Evolutionary conservation across 768 basidiomycete genomes (phyloP).

Genomic region (Podaxis pistillaris): DNA sequence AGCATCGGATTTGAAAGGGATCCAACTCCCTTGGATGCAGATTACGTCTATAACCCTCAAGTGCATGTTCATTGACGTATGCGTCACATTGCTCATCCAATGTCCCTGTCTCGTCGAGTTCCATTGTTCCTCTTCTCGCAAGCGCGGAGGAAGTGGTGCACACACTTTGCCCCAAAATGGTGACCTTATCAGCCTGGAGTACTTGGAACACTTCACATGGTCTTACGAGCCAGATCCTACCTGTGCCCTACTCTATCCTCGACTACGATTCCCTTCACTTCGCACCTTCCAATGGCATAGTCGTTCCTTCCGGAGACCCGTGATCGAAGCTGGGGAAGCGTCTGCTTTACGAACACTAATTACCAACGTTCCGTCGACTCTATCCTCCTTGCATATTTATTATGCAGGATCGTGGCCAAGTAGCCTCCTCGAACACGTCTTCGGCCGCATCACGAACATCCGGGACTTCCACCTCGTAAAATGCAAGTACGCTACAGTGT

Average conservation of each 20-base stretch:
- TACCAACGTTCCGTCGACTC: background rate
- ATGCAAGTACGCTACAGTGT: background rate
- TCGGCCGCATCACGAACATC: background rate
- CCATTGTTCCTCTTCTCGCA: background rate
- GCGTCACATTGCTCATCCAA: background rate
- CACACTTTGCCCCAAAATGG: background rate
- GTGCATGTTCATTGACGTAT: background rate
- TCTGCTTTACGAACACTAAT: background rate
- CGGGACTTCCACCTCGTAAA: background rate
- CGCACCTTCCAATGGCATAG: background rate
- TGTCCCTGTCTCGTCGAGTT: background rate
- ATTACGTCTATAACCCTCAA: constrained; percentile 1
- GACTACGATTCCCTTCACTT: background rate
- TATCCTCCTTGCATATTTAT: background rate
- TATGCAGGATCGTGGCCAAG: background rate
- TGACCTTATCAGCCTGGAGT: background rate
- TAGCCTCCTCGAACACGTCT: background rate
- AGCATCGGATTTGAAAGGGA: background rate
- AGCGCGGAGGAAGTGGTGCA: background rate
- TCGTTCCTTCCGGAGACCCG: background rate
- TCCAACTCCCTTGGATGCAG: constrained; percentile 3
- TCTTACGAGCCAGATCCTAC: background rate
- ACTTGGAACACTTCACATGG: constrained; percentile 1
- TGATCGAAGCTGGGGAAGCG: background rate
- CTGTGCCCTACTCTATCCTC: background rate